Percentiles rank a stretch among this genome's conserved stretches.
phyloP scores from a whole-genome alignment of 768 basidiomycete genomes.

The Pisolithus microcarpus region DNA sequence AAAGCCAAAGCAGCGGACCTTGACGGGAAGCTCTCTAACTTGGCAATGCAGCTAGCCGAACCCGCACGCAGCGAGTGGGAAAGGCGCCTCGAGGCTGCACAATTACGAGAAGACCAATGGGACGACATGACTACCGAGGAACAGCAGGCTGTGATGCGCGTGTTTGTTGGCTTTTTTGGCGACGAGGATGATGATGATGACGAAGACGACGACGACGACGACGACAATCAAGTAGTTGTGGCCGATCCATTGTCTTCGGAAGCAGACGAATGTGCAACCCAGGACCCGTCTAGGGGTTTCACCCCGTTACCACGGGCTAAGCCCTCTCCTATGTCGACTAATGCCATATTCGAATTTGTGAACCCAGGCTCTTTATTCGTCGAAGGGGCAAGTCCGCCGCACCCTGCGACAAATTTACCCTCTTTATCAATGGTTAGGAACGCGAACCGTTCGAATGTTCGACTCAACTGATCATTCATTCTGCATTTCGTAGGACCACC shows the following conservation, averaged over 20 bases:
- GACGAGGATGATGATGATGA: conserved; percentile 15
- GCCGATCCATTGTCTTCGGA: conserved; percentile 9
- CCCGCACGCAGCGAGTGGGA: conserved; percentile 30
- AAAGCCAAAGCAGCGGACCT: conserved; percentile 24
- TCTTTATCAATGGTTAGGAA: conserved; percentile 24
- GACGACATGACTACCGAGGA: conserved; percentile 25
- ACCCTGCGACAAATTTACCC: conserved; percentile 24
- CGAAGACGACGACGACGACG: too few species aligned
- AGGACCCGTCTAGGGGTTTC: conserved; percentile 10
- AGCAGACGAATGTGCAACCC: conserved; percentile 12
- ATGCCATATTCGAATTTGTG: conserved; percentile 12
- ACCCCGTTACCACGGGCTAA: not conserved
- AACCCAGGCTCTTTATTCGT: conserved; percentile 22
- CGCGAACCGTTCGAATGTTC: not conserved
- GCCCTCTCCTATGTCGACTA: conserved; percentile 1
- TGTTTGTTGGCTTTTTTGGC: conserved; percentile 23
- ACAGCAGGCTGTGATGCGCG: conserved; percentile 24
- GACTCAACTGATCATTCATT: not conserved
- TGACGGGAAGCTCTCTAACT: conserved; percentile 16
- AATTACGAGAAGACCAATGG: conserved; percentile 26
- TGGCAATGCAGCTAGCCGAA: conserved; percentile 19
- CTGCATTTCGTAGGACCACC: conserved; percentile 17
- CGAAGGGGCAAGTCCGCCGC: conserved; percentile 13
- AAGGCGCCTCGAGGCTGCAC: conserved; percentile 24
- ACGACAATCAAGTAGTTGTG: not conserved